These are phyloP conservation scores for Triticum aestivum DNA, from an alignment of 176 grass and related monocot species.

Conservation along the genomic window IWGSC_CS_RefSeq_v2.1 NC_057803.1:361188210-361188709, in stretches of 20 bases:
- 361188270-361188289: slow-evolving; percentile 89
- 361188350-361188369: slow-evolving; percentile 68
- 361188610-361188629: too few relatives aligned
- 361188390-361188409: slow-evolving; percentile 22
- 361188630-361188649: too few relatives aligned
- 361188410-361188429: neutral
- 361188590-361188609: too few relatives aligned
- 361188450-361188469: neutral
- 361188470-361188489: neutral
- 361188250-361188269: slow-evolving; percentile 83
- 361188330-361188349: slow-evolving; percentile 88
- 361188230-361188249: slow-evolving; percentile 4
- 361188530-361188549: neutral
- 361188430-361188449: neutral
- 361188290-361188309: slow-evolving; percentile 92
- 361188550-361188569: neutral
- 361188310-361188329: slow-evolving; percentile 92
- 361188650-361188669: too few relatives aligned
- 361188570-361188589: too few relatives aligned
- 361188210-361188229: slow-evolving; percentile 12
- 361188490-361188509: neutral
- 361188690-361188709: too few relatives aligned
- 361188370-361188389: slow-evolving; percentile 32
- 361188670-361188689: too few relatives aligned
- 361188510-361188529: neutral